Evolutionary conservation across 2,329 filamentous ascomycete genomes (phyloP).

Genomic region (Chrysosporium keratinophilum): DNA sequence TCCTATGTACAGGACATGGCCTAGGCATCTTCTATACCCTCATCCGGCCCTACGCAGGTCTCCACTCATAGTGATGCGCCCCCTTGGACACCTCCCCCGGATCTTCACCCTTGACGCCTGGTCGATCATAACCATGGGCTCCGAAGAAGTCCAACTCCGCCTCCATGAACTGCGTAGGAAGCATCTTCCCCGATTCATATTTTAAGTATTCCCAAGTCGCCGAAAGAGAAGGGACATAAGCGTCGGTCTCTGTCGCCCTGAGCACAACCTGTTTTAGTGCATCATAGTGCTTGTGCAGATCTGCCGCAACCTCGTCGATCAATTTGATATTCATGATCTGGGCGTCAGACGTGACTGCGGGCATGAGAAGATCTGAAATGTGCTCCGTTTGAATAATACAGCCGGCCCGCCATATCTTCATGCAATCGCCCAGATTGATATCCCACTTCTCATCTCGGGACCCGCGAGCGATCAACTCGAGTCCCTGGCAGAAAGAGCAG

Average conservation of each 20-base stretch:
- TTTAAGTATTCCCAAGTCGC: constrained; percentile 59
- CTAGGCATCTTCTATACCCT: not conserved
- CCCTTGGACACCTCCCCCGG: constrained; percentile 46
- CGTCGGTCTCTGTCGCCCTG: constrained; percentile 47
- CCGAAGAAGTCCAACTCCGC: constrained; percentile 64
- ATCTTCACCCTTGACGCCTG: constrained; percentile 42
- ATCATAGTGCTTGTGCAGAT: constrained; percentile 44
- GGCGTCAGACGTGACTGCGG: constrained; percentile 21
- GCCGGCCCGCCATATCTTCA: constrained; percentile 55
- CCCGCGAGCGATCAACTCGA: constrained; percentile 52
- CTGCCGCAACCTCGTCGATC: constrained; percentile 41
- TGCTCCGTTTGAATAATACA: constrained; percentile 62
- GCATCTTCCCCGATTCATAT: constrained; percentile 47
- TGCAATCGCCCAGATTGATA: constrained; percentile 32
- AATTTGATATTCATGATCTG: constrained; percentile 30
- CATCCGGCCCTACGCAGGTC: constrained; percentile 28
- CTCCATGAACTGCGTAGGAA: constrained; percentile 61
- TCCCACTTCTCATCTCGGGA: constrained; percentile 51
- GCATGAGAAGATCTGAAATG: constrained; percentile 50
- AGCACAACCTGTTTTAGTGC: constrained; percentile 48
- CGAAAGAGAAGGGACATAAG: constrained; percentile 50
- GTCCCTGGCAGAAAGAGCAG: constrained; percentile 53
- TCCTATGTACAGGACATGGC: too few relatives aligned
- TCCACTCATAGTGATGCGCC: constrained; percentile 55
- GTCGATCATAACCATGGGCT: constrained; percentile 52